Conservation (phyloP, 495 filamentous ascomycete genomes). For the Penicillium egyptiacum region DNA sequence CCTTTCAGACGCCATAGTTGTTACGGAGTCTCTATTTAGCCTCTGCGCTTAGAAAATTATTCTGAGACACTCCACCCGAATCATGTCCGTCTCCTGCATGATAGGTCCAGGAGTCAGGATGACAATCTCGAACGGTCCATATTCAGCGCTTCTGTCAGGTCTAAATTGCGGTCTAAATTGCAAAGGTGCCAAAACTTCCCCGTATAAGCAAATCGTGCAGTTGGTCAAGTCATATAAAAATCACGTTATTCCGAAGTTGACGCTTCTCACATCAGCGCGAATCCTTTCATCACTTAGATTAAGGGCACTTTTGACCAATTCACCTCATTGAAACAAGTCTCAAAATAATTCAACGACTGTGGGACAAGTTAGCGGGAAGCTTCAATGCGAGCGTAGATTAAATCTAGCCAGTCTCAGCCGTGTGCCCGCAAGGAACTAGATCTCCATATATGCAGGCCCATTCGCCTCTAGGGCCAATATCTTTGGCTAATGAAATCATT, state of each 20-base stretch:
- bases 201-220: neutral
- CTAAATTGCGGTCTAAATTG: slow-evolving; percentile 2
- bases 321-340: neutral
- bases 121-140: neutral
- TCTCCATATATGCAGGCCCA: slow-evolving; percentile 5
- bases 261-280: neutral
- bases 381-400: slow-evolving; percentile 1
- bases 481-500: neutral
- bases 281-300: neutral
- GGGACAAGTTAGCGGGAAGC: neutral
- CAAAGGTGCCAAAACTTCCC: neutral
- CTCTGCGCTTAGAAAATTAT: neutral
- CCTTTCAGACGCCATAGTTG: neutral
- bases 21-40: too few species aligned
- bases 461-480: neutral
- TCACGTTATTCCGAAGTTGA: neutral
- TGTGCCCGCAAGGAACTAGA: slow-evolving; percentile 3
- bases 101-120: neutral
- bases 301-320: neutral
- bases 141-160: neutral
- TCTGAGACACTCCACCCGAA: slow-evolving; percentile 5
- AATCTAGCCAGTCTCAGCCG: neutral
- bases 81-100: neutral
- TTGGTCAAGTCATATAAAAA: neutral
- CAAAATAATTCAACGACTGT: neutral